Conservation (phyloP, 345 rosid species). For the Salix suchowensis region DNA sequence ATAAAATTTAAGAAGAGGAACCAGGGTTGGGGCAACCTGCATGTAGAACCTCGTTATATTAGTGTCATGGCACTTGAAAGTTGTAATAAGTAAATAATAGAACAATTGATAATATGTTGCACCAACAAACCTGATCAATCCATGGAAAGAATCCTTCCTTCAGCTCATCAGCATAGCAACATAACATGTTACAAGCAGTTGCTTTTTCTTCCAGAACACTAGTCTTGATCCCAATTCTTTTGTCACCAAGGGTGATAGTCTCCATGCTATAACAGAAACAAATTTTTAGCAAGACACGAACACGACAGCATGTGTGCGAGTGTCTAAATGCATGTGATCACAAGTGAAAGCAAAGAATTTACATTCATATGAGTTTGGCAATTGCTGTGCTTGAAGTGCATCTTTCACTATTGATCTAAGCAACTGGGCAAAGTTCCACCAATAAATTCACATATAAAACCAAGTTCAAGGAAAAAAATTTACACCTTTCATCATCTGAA, state of each 20-base stretch:
- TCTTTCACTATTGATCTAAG: background rate
- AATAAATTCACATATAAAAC: background rate
- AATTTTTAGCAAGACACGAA: constrained; percentile 10
- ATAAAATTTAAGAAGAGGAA: constrained; percentile 95
- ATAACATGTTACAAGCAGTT: constrained; percentile 97
- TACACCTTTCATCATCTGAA: constrained; percentile 95
- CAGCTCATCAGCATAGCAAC: constrained; percentile 98
- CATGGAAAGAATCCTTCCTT: constrained; percentile 99
- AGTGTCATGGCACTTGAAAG: constrained; percentile 1
- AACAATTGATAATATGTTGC: constrained; percentile 1
- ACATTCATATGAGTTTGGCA: background rate
- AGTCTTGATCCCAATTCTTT: constrained; percentile 97
- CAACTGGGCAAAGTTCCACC: background rate
- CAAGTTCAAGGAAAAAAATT: constrained; percentile 3
- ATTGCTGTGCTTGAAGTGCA: background rate
- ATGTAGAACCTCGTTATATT: constrained; percentile 11
- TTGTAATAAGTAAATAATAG: background rate
- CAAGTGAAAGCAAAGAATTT: background rate
- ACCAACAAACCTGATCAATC: constrained; percentile 79
- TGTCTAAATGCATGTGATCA: background rate
- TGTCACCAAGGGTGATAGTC: constrained; percentile 98
- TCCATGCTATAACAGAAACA: constrained; percentile 75
- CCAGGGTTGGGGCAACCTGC: constrained; percentile 93
- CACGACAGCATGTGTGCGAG: background rate
- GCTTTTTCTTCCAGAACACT: constrained; percentile 99